Percentiles rank a stretch among this genome's conserved stretches.
Evolutionary conservation across 129 eudicot species (phyloP).

Genomic region (Flaveria linearis): DNA sequence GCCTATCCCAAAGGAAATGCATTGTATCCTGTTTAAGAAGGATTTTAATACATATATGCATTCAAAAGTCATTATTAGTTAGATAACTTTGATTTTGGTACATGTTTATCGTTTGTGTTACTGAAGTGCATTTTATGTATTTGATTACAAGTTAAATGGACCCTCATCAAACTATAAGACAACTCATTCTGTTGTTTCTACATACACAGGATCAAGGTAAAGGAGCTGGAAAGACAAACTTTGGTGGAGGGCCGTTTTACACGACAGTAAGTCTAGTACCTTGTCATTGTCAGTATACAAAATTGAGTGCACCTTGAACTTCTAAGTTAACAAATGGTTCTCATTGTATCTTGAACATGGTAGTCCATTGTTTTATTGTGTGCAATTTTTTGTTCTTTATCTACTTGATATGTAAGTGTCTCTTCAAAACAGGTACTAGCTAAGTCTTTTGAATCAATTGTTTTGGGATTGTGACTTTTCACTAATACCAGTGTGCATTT

Average conservation of each 20-base stretch:
- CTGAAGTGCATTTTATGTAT: not conserved
- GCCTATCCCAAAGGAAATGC: not conserved
- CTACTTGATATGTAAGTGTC: no score
- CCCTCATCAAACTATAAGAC: not conserved
- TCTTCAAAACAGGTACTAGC: no score
- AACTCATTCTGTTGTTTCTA: not conserved
- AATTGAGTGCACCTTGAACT: no score
- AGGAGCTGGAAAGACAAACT: constrained; percentile 43
- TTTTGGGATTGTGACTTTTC: no score
- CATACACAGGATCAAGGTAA: constrained; percentile 47
- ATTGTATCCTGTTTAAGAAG: not conserved
- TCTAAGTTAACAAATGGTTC: no score
- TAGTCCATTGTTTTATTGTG: no score
- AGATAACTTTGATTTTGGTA: not conserved
- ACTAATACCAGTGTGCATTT: no score
- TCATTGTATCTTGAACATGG: no score
- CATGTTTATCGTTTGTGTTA: not conserved
- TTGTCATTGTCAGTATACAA: no score
- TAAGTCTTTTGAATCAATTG: no score
- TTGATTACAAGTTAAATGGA: not conserved
- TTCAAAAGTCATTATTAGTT: not conserved
- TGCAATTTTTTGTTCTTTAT: no score
- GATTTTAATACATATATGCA: not conserved
- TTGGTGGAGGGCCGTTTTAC: constrained; percentile 59
- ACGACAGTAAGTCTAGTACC: constrained; percentile 39